Evolutionary conservation across 2,329 filamentous ascomycete genomes (phyloP), one percentile per base, ranked within the genome.

Genomic region (Alternaria metachromatica): DNA sequence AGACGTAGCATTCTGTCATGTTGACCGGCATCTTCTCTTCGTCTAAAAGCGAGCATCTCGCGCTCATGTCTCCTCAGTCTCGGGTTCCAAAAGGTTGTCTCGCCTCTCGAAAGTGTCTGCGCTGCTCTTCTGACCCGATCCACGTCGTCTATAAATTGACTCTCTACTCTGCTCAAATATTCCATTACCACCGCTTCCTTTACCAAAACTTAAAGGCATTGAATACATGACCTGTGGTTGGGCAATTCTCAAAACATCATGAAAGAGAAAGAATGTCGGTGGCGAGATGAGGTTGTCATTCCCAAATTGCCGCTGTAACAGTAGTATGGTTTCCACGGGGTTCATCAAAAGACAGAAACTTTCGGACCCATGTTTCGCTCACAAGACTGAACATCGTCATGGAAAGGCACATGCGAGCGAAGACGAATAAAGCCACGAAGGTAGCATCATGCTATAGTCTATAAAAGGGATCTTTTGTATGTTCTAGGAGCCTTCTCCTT

Each of bases 401-500:
- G 37, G n/a, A 1, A 41, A 41, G 3, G 9, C 37, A 6, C 2
- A 13, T 4, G 10, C 0, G 11, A 21, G 43, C 18, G 43, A 21
- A 8, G 0, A 45, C 0, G 43, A 21, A 12, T 1, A 21, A 1
- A 45, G 43, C 18, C 10, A 1, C 20, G 5, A 11, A 45, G 43
- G 43, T 6, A 0, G 0, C 18, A 21, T 2, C 2, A 0, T 13
- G 43, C 0, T 20, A 21, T 20, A 45, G 11, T 45, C 43, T 21
- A 45, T 45, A 45, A 45, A 13, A 10, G 5, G 20, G 43, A 21
- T 33, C 8, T 26, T 11, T 26, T 51, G 8, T 15, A 15, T 1
- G 2, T 20, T 3, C 26, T 51, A 3, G 9, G 1, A 10, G 7
- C 28, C n/a, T 51, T 0, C 20, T n/a, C 26, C 8, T n/a, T 20